Conservation (phyloP, 345 rosid species). For the Aquilaria yunnanensis region DNA sequence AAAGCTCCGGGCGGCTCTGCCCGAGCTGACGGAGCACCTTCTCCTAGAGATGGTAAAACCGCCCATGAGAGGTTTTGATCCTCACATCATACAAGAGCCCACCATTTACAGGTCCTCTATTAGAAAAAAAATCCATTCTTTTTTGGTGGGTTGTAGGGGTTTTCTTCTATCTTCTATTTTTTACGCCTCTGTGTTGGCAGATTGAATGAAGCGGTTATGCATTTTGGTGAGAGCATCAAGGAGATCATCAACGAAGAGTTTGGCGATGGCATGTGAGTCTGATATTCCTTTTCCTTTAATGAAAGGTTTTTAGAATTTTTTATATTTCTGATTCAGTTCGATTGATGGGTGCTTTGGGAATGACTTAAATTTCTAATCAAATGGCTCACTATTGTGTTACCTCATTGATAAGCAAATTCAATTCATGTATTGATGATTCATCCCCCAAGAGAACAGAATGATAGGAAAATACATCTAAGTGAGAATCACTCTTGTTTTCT, state of each 20-base stretch:
- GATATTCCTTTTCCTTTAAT: neutral
- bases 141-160: neutral
- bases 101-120: constrained; percentile 57
- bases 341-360: too few relatives aligned
- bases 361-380: too few relatives aligned
- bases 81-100: constrained; percentile 75
- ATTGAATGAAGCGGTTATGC: constrained; percentile 96
- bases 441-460: too few relatives aligned
- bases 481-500: too few relatives aligned
- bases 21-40: constrained; percentile 48
- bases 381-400: too few relatives aligned
- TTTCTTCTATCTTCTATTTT: neutral
- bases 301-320: too few relatives aligned
- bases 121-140: neutral
- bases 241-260: constrained; percentile 90
- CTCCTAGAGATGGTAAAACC: constrained; percentile 68
- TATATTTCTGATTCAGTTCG: too few relatives aligned
- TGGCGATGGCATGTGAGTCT: constrained; percentile 88
- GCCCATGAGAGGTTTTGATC: constrained; percentile 71
- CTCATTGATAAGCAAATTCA: too few relatives aligned
- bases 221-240: constrained; percentile 93
- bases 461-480: too few relatives aligned
- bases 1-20: constrained; percentile 61
- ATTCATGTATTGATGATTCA: too few relatives aligned
- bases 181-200: constrained; percentile 19